These are phyloP conservation scores for Microsporum audouinii DNA, from an alignment of 2,329 filamentous ascomycete species.

Conservation along the genomic window DNA sequence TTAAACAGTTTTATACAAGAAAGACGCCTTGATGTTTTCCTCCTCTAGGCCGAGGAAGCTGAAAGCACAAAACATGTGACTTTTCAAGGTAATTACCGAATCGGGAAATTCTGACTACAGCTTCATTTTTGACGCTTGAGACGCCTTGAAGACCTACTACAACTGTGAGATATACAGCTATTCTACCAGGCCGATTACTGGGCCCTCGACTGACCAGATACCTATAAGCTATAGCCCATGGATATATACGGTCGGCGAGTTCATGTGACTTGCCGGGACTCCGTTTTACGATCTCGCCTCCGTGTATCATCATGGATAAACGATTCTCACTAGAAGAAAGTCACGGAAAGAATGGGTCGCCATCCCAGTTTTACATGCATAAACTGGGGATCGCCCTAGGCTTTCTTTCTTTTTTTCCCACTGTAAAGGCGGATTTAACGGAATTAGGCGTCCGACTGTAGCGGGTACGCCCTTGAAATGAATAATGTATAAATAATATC, in stretches of 20 bases:
- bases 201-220: neutral
- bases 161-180: neutral
- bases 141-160: neutral
- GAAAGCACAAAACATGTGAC: neutral
- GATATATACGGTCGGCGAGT: neutral
- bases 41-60: neutral
- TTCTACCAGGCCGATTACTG: neutral
- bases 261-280: neutral
- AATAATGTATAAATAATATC: neutral
- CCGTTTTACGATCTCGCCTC: neutral
- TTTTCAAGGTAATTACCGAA: neutral
- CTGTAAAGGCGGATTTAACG: neutral
- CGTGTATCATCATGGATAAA: neutral
- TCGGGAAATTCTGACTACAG: neutral
- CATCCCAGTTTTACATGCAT: neutral
- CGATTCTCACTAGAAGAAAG: neutral
- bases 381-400: neutral
- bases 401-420: neutral
- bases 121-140: neutral
- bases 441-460: neutral
- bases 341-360: neutral
- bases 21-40: neutral
- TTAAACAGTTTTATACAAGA: neutral
- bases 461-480: neutral
- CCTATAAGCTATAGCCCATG: neutral